phyloP scores from a whole-genome alignment of 2,329 filamentous ascomycete species.

The Sporothrix schenckii region DNA sequence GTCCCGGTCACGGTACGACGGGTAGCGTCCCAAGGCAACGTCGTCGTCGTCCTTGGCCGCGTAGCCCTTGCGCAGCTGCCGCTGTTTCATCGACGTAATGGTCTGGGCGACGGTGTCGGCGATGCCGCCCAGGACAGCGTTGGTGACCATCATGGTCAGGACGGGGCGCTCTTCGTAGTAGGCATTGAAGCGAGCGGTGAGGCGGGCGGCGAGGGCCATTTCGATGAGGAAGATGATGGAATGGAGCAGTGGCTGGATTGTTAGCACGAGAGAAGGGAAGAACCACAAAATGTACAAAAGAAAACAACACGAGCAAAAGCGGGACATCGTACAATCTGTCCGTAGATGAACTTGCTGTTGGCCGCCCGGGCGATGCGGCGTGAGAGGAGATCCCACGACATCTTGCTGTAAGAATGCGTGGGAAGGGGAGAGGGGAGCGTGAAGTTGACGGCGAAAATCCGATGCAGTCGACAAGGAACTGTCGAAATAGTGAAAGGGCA shows the following conservation, averaged over 20 bases:
- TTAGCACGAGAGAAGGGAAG: background rate
- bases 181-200: slow-evolving; percentile 85
- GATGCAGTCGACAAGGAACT: background rate
- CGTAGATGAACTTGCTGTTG: slow-evolving; percentile 74
- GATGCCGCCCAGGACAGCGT: slow-evolving; percentile 90
- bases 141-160: slow-evolving; percentile 98
- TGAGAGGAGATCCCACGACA: slow-evolving; percentile 62
- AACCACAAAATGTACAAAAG: background rate
- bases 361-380: slow-evolving; percentile 66
- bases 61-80: slow-evolving; percentile 61
- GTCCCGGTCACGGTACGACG: slow-evolving; percentile 43
- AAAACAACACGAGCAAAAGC: background rate
- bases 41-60: slow-evolving; percentile 49
- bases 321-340: slow-evolving; percentile 64
- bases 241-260: slow-evolving; percentile 80
- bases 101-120: slow-evolving; percentile 95
- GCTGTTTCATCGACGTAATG: slow-evolving; percentile 78
- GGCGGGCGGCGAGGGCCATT: slow-evolving; percentile 79
- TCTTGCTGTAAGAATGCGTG: slow-evolving; percentile 38
- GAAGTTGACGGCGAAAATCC: background rate
- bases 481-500: background rate
- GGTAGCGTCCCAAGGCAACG: background rate
- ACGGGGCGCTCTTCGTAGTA: slow-evolving; percentile 94
- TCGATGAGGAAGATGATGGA: slow-evolving; percentile 82
- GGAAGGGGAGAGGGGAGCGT: background rate